Evolutionary conservation across 228 moss, liverwort and hornwort species (phyloP).

Genomic region (Sphagnum fallax): DNA sequence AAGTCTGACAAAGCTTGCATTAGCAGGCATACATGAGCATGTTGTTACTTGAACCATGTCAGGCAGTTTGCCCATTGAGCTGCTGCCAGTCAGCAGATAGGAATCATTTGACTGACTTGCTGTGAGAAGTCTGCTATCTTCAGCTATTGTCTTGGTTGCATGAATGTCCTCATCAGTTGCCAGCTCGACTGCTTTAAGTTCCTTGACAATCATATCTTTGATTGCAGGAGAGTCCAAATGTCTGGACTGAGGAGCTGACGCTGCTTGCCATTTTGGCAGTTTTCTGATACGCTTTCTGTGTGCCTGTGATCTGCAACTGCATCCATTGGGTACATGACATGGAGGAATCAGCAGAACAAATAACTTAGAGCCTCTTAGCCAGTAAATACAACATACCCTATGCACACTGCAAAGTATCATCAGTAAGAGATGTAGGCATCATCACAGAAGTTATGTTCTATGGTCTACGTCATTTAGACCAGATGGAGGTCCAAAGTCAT

Average conservation of each 20-base stretch:
- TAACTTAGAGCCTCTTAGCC: neutral
- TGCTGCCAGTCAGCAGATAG: neutral
- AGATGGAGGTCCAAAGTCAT: neutral
- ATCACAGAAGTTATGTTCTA: neutral
- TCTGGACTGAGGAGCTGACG: conserved; percentile 17
- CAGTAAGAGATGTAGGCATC: neutral
- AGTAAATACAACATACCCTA: neutral
- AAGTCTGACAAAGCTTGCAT: neutral
- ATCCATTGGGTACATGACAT: neutral
- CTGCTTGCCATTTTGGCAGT: conserved; percentile 26
- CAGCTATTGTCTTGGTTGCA: conserved; percentile 2
- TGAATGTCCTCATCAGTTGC: conserved; percentile 4
- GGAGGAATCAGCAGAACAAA: neutral
- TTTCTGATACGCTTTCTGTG: conserved; percentile 28
- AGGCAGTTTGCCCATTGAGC: neutral
- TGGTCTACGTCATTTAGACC: neutral
- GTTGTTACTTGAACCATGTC: neutral
- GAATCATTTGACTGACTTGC: neutral
- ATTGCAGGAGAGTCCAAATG: conserved; percentile 17
- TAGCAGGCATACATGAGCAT: conserved; percentile 1
- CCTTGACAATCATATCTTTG: conserved; percentile 14
- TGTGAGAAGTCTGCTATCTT: neutral
- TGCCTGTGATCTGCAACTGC: conserved; percentile 23
- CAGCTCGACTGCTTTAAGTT: conserved; percentile 16
- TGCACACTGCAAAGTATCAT: neutral